phyloP scores from a whole-genome alignment of 345 rosid genomes.

The Rhizophora apiculata region DNA sequence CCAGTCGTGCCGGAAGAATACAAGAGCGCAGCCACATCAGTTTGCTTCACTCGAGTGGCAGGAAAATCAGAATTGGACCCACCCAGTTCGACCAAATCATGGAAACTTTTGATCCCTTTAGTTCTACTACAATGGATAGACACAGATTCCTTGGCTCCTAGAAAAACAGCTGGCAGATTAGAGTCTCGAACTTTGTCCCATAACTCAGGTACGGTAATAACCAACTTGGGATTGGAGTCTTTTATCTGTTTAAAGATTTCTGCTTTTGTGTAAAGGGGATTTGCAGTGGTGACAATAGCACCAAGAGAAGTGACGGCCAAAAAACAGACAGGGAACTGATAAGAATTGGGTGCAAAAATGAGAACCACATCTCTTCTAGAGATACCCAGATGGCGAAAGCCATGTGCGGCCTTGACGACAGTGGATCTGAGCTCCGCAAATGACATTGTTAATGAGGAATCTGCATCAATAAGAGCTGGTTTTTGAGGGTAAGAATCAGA shows the following conservation, averaged over 20 bases:
- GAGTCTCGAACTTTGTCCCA: conserved; percentile 58
- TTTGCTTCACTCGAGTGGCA: conserved; percentile 39
- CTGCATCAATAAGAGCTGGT: conserved; percentile 70
- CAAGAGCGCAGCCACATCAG: conserved; percentile 59
- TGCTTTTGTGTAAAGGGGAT: conserved; percentile 60
- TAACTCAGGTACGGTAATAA: conserved; percentile 56
- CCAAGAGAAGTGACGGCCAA: conserved; percentile 65
- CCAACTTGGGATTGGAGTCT: conserved; percentile 65
- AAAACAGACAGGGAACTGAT: conserved; percentile 70
- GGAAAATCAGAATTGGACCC: conserved; percentile 48
- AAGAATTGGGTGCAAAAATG: conserved; percentile 75
- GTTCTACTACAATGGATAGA: conserved; percentile 15
- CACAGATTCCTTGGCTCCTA: conserved; percentile 39
- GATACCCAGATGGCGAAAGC: conserved; percentile 60
- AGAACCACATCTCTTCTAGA: conserved; percentile 61
- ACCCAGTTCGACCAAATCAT: conserved; percentile 46
- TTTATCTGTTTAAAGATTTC: conserved; percentile 68
- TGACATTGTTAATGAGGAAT: conserved; percentile 45
- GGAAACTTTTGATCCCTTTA: conserved; percentile 36
- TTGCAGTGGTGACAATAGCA: conserved; percentile 67
- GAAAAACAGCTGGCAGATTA: conserved; percentile 51
- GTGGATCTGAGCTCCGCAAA: conserved; percentile 61
- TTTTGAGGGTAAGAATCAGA: conserved; percentile 49
- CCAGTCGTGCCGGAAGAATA: conserved; percentile 96
- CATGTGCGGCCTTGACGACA: conserved; percentile 58